Conservation (phyloP, 1,139 yeast species). For the Nakaseomyces glabratus region DNA sequence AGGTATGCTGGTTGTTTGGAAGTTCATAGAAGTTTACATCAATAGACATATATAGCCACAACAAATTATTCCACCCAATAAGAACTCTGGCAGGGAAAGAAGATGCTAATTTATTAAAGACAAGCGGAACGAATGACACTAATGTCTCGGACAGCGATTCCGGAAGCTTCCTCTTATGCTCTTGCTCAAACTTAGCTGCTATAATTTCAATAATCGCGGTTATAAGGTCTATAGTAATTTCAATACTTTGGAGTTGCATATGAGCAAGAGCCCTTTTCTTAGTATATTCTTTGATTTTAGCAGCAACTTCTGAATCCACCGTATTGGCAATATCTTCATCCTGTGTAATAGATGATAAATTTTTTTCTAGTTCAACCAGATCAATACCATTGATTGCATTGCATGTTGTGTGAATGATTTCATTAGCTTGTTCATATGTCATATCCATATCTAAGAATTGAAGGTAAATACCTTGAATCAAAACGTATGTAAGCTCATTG, state of each 20-base stretch:
- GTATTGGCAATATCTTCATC: conserved; percentile 33
- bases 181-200: conserved; percentile 25
- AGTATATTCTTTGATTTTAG: conserved; percentile 34
- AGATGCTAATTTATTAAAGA: conserved; percentile 35
- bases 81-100: conserved; percentile 47
- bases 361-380: conserved; percentile 30
- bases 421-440: conserved; percentile 22
- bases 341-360: conserved; percentile 13
- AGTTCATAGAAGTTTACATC: conserved; percentile 13
- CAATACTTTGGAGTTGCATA: conserved; percentile 52
- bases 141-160: conserved; percentile 31
- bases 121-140: conserved; percentile 35
- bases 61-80: conserved; percentile 59
- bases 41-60: conserved; percentile 39
- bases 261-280: conserved; percentile 41
- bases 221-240: conserved; percentile 61
- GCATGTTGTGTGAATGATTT: conserved; percentile 30
- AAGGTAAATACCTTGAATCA: conserved; percentile 51
- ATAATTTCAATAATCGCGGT: conserved; percentile 64
- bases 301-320: conserved; percentile 35
- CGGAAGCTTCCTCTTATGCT: conserved; percentile 16
- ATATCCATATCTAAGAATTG: conserved; percentile 42
- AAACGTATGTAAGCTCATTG: conserved; percentile 42
- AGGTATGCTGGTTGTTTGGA: conserved; percentile 3
- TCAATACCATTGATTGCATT: conserved; percentile 34